These are phyloP conservation scores for Aspergillus avenaceus DNA, from an alignment of 495 filamentous ascomycete genomes.

Conservation along the genomic window DNA sequence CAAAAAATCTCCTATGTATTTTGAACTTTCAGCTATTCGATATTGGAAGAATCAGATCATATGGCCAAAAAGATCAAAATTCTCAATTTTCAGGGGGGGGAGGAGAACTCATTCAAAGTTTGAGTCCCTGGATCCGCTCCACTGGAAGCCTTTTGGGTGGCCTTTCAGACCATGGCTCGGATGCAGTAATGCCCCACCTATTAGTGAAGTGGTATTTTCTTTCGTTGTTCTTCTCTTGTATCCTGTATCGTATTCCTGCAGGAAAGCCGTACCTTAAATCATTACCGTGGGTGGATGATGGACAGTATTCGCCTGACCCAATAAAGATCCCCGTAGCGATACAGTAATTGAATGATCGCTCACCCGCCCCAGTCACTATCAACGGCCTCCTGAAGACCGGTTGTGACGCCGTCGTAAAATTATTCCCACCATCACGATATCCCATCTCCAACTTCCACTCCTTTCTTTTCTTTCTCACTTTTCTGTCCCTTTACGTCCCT, in stretches of 20 bases:
- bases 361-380: slow-evolving; percentile 9
- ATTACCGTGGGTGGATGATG: no score
- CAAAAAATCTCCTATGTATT: not conserved
- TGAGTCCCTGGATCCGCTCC: slow-evolving; percentile 18
- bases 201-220: not conserved
- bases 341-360: slow-evolving; percentile 9
- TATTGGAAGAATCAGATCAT: not conserved
- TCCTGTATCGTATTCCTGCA: not conserved
- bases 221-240: not conserved
- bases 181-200: not conserved
- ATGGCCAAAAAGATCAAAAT: not conserved
- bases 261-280: not conserved
- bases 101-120: not conserved
- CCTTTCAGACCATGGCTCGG: slow-evolving; percentile 4
- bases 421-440: slow-evolving; percentile 20
- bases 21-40: not conserved
- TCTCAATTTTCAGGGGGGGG: not conserved
- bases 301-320: no score
- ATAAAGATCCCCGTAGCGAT: not conserved
- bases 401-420: slow-evolving; percentile 20
- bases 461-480: slow-evolving; percentile 12
- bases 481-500: slow-evolving; percentile 1
- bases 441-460: slow-evolving; percentile 10
- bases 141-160: slow-evolving; percentile 3
- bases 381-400: slow-evolving; percentile 11